Evolutionary conservation across 1,139 yeast genomes (phyloP), one percentile per base, ranked within the genome.

Genomic region (Candida sojae): DNA sequence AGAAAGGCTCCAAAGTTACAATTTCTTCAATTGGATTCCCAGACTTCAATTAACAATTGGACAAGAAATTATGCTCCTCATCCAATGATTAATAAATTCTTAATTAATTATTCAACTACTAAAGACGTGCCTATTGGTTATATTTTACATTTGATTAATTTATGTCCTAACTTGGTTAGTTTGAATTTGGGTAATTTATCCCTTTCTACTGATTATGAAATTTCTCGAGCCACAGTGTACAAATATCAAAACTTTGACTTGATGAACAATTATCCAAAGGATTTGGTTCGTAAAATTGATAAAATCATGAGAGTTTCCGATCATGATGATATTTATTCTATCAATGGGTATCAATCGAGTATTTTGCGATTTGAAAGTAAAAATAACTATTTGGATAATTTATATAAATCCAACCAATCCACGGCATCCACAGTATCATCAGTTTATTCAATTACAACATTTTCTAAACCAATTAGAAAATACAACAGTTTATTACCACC

Each of bases 111-210:
- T 59, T 75, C 87, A 2, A 70, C 77, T 23, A 75, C 83, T 13
- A 80, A 75, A 55, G 95, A 87, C 63, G 58, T 87, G 5, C 95
- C 95, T 0, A 68, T 84, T 42, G 95, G 93, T 0, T 80, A 82
- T 56, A 58, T 86, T 6, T 61, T 86, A 30, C 90, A 85, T 61
- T 59, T 86, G 41, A 60, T 87, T 37, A 75, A 75, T 37, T 64
- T 79, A 35, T 86, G 95, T 58, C 82, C 82, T 6, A 83, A 84
- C 54, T 57, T 86, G 38, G 64, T 60, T 8, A 59, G 66, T 7
- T 57, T 86, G 23, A 72, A 85, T 54, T 61, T 87, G 21, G 82
- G 80, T n/a, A 76, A 76, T 44, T 56, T 86, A 21, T 74, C 82
- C 1, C 62, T 86, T 13, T 82, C 85, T 12, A 66, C 71, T 21